Conservation (phyloP, 768 basidiomycete genomes). For the Tulasnella sp. region DNA sequence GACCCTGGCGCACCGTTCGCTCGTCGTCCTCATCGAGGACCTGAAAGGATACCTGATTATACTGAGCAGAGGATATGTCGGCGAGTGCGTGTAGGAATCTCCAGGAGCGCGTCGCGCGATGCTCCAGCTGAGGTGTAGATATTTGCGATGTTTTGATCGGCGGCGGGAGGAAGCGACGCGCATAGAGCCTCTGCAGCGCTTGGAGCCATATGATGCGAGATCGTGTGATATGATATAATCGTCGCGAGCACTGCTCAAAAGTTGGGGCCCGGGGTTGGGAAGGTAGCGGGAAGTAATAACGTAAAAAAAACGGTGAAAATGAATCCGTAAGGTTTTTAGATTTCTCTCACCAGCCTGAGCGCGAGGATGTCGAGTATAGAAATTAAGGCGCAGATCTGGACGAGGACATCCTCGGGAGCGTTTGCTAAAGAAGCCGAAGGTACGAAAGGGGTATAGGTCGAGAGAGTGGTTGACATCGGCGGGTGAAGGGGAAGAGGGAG, state of each 20-base stretch:
- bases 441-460: constrained; percentile 8
- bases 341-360: constrained; percentile 3
- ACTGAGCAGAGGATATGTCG: constrained; percentile 5
- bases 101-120: constrained; percentile 10
- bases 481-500: neutral
- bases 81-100: constrained; percentile 10
- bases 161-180: constrained; percentile 1
- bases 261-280: neutral
- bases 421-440: constrained; percentile 8
- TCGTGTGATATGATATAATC: constrained; percentile 4
- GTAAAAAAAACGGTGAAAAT: neutral
- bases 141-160: neutral
- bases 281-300: neutral
- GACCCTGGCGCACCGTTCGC: neutral
- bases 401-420: constrained; percentile 12
- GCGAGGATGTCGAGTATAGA: constrained; percentile 9
- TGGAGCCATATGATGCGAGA: constrained; percentile 15
- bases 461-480: neutral
- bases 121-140: constrained; percentile 2
- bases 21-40: neutral
- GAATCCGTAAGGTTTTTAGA: neutral
- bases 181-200: neutral
- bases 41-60: neutral
- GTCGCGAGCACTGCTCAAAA: neutral
- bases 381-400: constrained; percentile 4